A percentile compares a stretch with the other conserved stretches of the same genome.
These are phyloP conservation scores for Oryza rufipogon DNA, from an alignment of 176 grass and related monocot genomes.

Conservation along the genomic window DNA sequence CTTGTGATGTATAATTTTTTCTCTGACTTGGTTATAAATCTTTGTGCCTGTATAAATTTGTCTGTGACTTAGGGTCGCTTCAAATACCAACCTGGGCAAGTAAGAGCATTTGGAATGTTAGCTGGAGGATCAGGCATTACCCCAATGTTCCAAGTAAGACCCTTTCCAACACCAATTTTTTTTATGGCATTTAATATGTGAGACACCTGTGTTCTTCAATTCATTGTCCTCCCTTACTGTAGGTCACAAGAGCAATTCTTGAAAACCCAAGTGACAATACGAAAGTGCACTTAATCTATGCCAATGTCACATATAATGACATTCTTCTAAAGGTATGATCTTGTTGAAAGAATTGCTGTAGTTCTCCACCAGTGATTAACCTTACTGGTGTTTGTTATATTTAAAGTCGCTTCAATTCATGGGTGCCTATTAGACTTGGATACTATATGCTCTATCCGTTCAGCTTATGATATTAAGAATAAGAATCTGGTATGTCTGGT, in stretches of 20 bases:
- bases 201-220: not conserved
- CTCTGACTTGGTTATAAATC: no score
- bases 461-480: not conserved
- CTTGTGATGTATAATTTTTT: not conserved
- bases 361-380: constrained; percentile 8
- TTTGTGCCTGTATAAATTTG: not conserved
- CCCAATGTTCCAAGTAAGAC: constrained; percentile 95
- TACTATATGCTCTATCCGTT: constrained; percentile 6
- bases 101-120: constrained; percentile 94
- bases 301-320: constrained; percentile 83
- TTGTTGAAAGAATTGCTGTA: constrained; percentile 4
- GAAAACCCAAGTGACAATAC: constrained; percentile 82
- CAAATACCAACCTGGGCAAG: constrained; percentile 90
- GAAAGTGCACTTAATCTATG: constrained; percentile 83
- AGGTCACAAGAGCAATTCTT: constrained; percentile 88
- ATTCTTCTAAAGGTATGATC: constrained; percentile 82
- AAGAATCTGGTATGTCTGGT: not conserved
- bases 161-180: constrained; percentile 3
- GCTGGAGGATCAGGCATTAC: constrained; percentile 96
- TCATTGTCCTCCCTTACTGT: constrained; percentile 25
- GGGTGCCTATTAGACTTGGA: not conserved
- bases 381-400: not conserved
- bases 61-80: constrained; percentile 63
- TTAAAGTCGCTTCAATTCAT: not conserved
- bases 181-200: not conserved